Conservation (phyloP, 2,329 filamentous ascomycete genomes). For the Nemania sp. region DNA sequence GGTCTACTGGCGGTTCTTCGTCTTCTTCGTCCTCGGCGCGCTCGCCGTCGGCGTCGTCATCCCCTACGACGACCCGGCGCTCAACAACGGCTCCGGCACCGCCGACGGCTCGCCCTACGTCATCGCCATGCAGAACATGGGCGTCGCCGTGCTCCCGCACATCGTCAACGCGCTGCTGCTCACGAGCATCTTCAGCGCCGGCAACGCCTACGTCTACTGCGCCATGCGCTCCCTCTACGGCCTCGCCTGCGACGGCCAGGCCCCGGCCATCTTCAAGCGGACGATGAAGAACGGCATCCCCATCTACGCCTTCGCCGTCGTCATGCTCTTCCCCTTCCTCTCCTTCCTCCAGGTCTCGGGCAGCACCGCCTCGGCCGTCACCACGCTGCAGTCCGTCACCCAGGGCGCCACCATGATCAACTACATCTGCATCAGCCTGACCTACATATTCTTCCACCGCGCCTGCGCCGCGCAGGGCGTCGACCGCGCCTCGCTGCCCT, state of each 20-base stretch:
- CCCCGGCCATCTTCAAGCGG: constrained; percentile 54
- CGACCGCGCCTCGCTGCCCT: constrained; percentile 59
- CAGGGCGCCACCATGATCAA: constrained; percentile 56
- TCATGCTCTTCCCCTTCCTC: constrained; percentile 64
- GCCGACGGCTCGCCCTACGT: constrained; percentile 61
- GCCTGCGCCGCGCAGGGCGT: constrained; percentile 56
- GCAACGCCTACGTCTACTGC: constrained; percentile 65
- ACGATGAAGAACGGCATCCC: constrained; percentile 65
- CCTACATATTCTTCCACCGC: constrained; percentile 63
- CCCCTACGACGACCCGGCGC: constrained; percentile 63
- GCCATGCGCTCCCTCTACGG: constrained; percentile 65
- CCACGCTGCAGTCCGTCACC: constrained; percentile 46
- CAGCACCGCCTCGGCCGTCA: constrained; percentile 39
- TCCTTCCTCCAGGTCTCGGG: constrained; percentile 52
- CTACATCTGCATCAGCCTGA: constrained; percentile 63
- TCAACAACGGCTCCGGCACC: constrained; percentile 52
- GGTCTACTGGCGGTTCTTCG: constrained; percentile 67
- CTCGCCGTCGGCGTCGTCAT: constrained; percentile 66
- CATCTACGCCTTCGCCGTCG: constrained; percentile 63
- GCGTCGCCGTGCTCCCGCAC: constrained; percentile 58
- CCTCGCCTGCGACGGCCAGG: constrained; percentile 60
- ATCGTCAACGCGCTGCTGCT: constrained; percentile 67
- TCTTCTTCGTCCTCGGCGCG: constrained; percentile 69
- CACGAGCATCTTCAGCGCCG: constrained; percentile 63
- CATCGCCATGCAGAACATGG: constrained; percentile 61